These are phyloP conservation scores for Neurospora sp. DNA, from an alignment of 495 filamentous ascomycete genomes.

Conservation along the genomic window DNA sequence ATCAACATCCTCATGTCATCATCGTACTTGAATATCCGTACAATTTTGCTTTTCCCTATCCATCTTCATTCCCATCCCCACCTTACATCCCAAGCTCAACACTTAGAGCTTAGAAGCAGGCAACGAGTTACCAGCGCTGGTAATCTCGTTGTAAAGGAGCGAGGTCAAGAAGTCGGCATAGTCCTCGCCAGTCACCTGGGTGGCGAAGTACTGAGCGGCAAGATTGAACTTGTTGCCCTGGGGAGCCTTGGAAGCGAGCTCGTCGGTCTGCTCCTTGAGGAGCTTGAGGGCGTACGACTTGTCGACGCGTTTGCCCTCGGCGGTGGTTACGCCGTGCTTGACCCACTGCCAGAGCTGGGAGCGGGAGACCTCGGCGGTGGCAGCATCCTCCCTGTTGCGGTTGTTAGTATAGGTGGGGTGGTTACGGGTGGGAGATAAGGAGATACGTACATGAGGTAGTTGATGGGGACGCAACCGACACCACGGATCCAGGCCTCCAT, in stretches of 20 bases:
- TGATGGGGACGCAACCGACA: slow-evolving; percentile 93
- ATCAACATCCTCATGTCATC: not conserved
- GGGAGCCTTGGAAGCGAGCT: slow-evolving; percentile 61
- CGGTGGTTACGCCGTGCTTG: slow-evolving; percentile 70
- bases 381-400: slow-evolving; percentile 69
- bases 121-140: slow-evolving; percentile 56
- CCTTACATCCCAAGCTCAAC: not conserved
- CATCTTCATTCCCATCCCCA: not conserved
- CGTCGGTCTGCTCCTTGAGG: slow-evolving; percentile 76
- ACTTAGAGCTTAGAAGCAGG: slow-evolving; percentile 71
- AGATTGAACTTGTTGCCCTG: slow-evolving; percentile 89
- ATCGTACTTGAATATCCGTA: not conserved
- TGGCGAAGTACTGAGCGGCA: slow-evolving; percentile 83
- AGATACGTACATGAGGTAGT: slow-evolving; percentile 74
- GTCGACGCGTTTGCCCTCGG: slow-evolving; percentile 86
- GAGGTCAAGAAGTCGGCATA: slow-evolving; percentile 95
- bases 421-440: too few species aligned
- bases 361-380: slow-evolving; percentile 90
- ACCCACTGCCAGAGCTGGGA: slow-evolving; percentile 96
- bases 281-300: slow-evolving; percentile 82
- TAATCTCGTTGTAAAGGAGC: slow-evolving; percentile 95
- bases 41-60: not conserved
- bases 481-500: slow-evolving; percentile 98
- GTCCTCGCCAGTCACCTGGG: slow-evolving; percentile 92
- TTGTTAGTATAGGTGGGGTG: not conserved